Percentiles rank a stretch among this genome's conserved stretches.
Conservation (phyloP, 2,329 filamentous ascomycete species). For the Tothia fuscella region DNA sequence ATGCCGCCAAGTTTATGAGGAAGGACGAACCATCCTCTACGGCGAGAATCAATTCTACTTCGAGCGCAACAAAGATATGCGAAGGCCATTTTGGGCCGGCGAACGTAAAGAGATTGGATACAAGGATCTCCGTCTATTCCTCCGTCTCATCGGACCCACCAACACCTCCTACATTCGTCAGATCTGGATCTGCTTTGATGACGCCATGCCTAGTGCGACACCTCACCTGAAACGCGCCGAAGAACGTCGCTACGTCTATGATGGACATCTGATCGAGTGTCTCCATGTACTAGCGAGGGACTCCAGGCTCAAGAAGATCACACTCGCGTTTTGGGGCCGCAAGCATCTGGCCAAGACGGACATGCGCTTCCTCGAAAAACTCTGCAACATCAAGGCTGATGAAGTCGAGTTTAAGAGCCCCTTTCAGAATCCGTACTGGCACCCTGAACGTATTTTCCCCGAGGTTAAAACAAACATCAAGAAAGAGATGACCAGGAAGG, state of each 20-base stretch:
- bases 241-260: slow-evolving; percentile 36
- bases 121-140: slow-evolving; percentile 31
- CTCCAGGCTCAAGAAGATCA: slow-evolving; percentile 30
- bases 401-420: slow-evolving; percentile 20
- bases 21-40: slow-evolving; percentile 37
- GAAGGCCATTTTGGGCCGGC: slow-evolving; percentile 29
- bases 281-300: slow-evolving; percentile 31
- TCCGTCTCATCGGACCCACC: slow-evolving; percentile 35
- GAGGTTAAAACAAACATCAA: slow-evolving; percentile 3
- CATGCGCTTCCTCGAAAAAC: slow-evolving; percentile 31
- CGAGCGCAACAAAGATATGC: slow-evolving; percentile 24
- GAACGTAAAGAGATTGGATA: slow-evolving; percentile 36
- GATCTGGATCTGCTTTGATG: slow-evolving; percentile 32
- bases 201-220: slow-evolving; percentile 31
- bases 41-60: slow-evolving; percentile 38
- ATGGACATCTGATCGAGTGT: slow-evolving; percentile 33
- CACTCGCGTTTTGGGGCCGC: slow-evolving; percentile 32
- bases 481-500: slow-evolving; percentile 8
- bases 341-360: slow-evolving; percentile 23
- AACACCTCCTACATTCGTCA: slow-evolving; percentile 36
- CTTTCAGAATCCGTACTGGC: slow-evolving; percentile 3
- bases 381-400: slow-evolving; percentile 34
- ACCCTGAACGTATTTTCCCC: slow-evolving; percentile 5
- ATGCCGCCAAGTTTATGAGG: slow-evolving; percentile 32
- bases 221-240: slow-evolving; percentile 27